Conservation (phyloP, 2,329 filamentous ascomycete species). For the Exophiala spinifera region DNA sequence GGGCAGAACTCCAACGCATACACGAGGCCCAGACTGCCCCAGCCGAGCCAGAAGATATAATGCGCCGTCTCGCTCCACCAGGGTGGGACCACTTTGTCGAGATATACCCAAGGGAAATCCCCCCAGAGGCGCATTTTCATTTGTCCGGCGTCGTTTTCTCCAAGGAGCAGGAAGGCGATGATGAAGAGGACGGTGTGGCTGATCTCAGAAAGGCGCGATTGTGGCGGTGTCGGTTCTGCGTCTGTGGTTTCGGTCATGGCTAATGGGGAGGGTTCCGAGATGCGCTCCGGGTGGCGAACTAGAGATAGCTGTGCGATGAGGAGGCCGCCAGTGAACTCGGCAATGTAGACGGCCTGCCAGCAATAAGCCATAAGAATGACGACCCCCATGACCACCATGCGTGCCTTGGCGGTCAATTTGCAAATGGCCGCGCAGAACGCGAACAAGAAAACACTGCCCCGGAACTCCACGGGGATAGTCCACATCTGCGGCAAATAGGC, state of each 20-base stretch:
- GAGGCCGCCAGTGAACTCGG: constrained; percentile 38
- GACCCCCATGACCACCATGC: constrained; percentile 12
- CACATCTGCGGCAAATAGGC: constrained; percentile 47
- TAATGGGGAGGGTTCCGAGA: constrained; percentile 31
- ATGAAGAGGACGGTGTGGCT: background rate
- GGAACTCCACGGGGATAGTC: constrained; percentile 33
- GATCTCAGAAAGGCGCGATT: constrained; percentile 3
- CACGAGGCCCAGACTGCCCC: constrained; percentile 1
- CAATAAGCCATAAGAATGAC: constrained; percentile 23
- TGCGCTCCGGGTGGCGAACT: constrained; percentile 39
- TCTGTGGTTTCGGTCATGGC: background rate
- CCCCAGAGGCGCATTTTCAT: too few relatives aligned
- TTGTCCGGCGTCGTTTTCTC: constrained; percentile 7
- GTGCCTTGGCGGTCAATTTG: constrained; percentile 8
- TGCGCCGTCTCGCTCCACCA: constrained; percentile 3
- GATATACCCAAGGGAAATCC: constrained; percentile 2
- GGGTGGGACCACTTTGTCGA: background rate
- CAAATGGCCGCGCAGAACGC: constrained; percentile 16
- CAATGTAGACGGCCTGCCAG: constrained; percentile 37
- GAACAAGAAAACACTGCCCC: constrained; percentile 21
- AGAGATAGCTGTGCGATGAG: constrained; percentile 37
- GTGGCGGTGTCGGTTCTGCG: too few relatives aligned
- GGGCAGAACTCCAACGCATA: constrained; percentile 4
- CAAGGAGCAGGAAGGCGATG: constrained; percentile 7
- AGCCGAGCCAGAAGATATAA: constrained; percentile 5